Base-by-base conservation (phyloP, 2,329 filamentous ascomycete species). In the Pseudonectria foliicola region DNA sequence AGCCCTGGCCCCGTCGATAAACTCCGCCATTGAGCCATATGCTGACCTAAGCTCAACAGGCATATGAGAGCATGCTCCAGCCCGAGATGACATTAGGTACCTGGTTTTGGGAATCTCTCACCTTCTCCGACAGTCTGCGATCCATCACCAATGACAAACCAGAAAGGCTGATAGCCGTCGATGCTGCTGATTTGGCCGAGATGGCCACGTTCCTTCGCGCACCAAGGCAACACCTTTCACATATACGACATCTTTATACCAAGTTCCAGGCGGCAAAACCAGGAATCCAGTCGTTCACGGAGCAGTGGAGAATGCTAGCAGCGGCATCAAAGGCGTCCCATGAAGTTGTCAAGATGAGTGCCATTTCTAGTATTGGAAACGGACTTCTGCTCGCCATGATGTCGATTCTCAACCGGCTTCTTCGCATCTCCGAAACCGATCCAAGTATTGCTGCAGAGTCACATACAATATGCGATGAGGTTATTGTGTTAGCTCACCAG, bases 31-130 rank as follows among this genome's bases (percentile, higher is more conserved):
- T 8, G 18, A 5, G 8, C 5, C 18, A 21, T 5, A 5, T 21
- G 18, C 18, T 21, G 18, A 0, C 8, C 1, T 11, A 2, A 2
- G 21, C 16, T 43, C 2, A 42, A 10, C 4, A 52, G 48, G 35
- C 40, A 2, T 37, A 43, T 4, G 33, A 42, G 4, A 46, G 43
- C n/a, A 37, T 50, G 5, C n/a, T 50, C 0, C 48, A 46, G 10
- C 40, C 44, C 1, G 27, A 25, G 2, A 35, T 52, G 12, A 35
- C 38, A 6, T 13, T 52, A 0, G 49, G 43, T 2, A 27, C 32
- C 1, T 52, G 49, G 49, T 52, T 52, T 24, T 52, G 46, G 46
- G 36, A 52, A 21, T 27, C 31, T 2, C 8, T 30, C 3, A 30
- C 31, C 7, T n/a, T 14, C 1, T 33, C 33, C 24, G 31, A 33